These are phyloP conservation scores for Umbelopsis sp. DNA, from an alignment of 192 early-diverging fungal species.

Conservation along the genomic window DNA sequence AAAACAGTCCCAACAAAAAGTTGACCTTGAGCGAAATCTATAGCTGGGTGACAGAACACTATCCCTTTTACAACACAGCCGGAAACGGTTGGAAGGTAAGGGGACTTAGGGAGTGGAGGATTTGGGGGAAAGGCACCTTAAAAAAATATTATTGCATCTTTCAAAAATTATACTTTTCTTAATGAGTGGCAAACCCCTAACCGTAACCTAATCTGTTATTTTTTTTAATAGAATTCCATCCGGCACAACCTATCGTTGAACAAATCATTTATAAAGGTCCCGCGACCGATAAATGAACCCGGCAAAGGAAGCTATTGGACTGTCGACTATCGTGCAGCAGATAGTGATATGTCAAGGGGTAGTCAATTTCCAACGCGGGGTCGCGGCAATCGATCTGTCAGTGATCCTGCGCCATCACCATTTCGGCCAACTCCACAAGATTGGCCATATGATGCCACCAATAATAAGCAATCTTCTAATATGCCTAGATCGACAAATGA, in stretches of 20 bases:
- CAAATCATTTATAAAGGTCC: constrained; percentile 75
- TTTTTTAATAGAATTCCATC: constrained; percentile 72
- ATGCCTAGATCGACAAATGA: constrained; percentile 13
- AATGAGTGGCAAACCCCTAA: no score
- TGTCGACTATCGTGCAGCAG: constrained; percentile 58
- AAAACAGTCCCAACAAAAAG: constrained; percentile 57
- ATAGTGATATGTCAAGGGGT: constrained; percentile 28
- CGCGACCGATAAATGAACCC: constrained; percentile 79
- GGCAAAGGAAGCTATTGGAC: constrained; percentile 88
- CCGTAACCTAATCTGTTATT: neutral
- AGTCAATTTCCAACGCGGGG: constrained; percentile 24
- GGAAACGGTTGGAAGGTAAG: constrained; percentile 60
- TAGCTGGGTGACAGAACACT: constrained; percentile 69
- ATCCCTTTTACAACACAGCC: constrained; percentile 76
- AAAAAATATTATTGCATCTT: no score
- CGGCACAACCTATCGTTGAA: constrained; percentile 85
- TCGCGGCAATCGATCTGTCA: constrained; percentile 34
- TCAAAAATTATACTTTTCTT: no score
- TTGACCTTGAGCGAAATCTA: constrained; percentile 85
- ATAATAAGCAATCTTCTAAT: neutral
- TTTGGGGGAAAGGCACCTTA: no score
- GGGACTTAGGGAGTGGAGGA: constrained; percentile 7
- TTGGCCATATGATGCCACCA: constrained; percentile 9
- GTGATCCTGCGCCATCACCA: constrained; percentile 37
- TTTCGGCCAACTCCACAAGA: constrained; percentile 16